phyloP scores from a whole-genome alignment of 2,329 filamentous ascomycete species.

The Trichoderma breve region DNA sequence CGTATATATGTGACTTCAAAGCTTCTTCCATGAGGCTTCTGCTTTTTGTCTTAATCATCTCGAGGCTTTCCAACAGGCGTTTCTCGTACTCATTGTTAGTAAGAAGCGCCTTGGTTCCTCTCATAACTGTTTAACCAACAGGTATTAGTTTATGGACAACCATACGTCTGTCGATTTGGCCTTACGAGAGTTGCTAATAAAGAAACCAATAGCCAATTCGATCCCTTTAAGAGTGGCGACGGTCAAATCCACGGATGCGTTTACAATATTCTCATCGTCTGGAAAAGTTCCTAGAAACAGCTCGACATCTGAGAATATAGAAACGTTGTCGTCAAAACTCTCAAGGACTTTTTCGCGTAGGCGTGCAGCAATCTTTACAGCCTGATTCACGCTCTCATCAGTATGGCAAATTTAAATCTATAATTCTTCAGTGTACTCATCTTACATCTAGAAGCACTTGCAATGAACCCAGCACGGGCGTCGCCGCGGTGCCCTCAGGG shows the following conservation, averaged over 20 bases:
- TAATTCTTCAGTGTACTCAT: neutral
- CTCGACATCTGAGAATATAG: neutral
- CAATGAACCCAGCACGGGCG: neutral
- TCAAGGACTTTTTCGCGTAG: neutral
- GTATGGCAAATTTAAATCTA: neutral
- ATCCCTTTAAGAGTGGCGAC: neutral
- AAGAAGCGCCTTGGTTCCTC: neutral
- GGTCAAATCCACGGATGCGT: neutral
- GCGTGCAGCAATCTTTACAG: neutral
- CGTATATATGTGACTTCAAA: neutral
- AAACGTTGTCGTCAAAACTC: neutral
- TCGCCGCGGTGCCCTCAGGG: neutral
- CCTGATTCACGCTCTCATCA: neutral
- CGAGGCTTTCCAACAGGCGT: neutral
- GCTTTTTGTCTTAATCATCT: neutral
- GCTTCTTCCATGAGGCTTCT: neutral
- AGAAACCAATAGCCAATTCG: neutral
- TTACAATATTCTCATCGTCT: neutral
- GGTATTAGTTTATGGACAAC: neutral
- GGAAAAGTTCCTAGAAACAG: constrained; percentile 2
- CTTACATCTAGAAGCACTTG: neutral
- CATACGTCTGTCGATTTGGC: too few species aligned
- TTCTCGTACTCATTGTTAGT: neutral
- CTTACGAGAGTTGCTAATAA: constrained; percentile 1
- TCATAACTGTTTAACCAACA: neutral